Conservation (phyloP, 2,329 filamentous ascomycete genomes). For the Verticillium dahliae region DNA sequence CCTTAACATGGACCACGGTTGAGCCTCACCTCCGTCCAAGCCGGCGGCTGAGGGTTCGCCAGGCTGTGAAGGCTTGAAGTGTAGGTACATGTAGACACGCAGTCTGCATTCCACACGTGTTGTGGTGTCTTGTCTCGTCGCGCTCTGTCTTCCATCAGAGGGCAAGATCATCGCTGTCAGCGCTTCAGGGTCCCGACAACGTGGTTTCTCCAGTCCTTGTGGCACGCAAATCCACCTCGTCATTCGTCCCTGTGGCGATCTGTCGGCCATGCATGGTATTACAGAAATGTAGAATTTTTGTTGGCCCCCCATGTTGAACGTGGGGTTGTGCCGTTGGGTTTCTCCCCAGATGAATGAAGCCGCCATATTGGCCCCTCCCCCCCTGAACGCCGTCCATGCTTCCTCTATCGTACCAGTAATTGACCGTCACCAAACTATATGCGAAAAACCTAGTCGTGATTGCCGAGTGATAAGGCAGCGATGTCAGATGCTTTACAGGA, state of each 20-base stretch:
- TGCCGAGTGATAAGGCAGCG: neutral
- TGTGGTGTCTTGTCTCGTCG: neutral
- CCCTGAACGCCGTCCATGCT: neutral
- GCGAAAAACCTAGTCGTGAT: neutral
- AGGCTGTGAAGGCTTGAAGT: neutral
- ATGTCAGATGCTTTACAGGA: neutral
- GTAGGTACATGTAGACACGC: neutral
- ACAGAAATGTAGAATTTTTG: neutral
- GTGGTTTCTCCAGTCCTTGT: neutral
- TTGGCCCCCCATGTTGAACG: neutral
- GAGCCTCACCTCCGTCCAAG: no score
- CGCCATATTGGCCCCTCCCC: neutral
- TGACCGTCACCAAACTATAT: neutral
- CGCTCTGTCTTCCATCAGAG: neutral
- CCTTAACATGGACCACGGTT: no score
- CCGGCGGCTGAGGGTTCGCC: neutral
- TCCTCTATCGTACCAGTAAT: neutral
- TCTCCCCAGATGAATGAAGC: neutral
- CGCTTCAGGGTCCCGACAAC: neutral
- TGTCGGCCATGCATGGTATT: neutral
- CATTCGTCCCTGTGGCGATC: neutral
- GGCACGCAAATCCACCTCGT: no score
- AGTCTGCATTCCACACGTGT: neutral
- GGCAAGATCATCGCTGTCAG: neutral
- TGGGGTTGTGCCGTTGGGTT: neutral